Conservation (phyloP, 805 yeast genomes). For the Candida multigemmis region DNA sequence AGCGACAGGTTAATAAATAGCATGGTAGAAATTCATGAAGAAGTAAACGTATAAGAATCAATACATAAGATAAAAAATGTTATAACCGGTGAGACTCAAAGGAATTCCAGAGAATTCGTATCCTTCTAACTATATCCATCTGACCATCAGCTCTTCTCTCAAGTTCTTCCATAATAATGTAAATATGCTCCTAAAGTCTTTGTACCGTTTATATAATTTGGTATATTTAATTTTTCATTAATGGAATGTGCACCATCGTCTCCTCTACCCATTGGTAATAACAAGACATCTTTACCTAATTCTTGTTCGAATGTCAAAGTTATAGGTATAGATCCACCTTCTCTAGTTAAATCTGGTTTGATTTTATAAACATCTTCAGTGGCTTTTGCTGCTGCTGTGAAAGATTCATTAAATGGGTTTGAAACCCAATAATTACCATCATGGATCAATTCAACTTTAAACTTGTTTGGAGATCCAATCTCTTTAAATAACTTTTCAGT, state of each 20-base stretch:
- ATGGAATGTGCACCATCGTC: constrained; percentile 99
- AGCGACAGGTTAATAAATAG: too few species aligned
- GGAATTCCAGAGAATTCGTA: too few species aligned
- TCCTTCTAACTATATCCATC: too few species aligned
- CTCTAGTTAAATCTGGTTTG: constrained; percentile 95
- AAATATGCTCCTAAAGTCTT: constrained; percentile 90
- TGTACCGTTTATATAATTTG: constrained; percentile 87
- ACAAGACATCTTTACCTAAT: constrained; percentile 74
- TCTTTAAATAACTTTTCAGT: constrained; percentile 56
- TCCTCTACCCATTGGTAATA: constrained; percentile 97
- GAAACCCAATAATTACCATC: constrained; percentile 96
- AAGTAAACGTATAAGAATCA: too few species aligned
- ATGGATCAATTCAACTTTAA: constrained; percentile 71
- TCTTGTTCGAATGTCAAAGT: constrained; percentile 88
- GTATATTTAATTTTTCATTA: constrained; percentile 84
- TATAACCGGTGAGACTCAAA: too few species aligned
- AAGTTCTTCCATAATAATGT: constrained; percentile 62
- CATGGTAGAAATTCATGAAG: too few species aligned
- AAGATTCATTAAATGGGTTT: constrained; percentile 86
- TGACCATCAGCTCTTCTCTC: constrained; percentile 2
- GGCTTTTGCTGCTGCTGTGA: constrained; percentile 91
- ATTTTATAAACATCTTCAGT: constrained; percentile 92
- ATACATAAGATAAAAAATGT: too few species aligned
- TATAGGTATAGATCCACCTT: constrained; percentile 98
- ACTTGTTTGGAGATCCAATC: constrained; percentile 69